These are phyloP conservation scores for Chaetomium tenue DNA, from an alignment of 495 filamentous ascomycete genomes.

Conservation along the genomic window DNA sequence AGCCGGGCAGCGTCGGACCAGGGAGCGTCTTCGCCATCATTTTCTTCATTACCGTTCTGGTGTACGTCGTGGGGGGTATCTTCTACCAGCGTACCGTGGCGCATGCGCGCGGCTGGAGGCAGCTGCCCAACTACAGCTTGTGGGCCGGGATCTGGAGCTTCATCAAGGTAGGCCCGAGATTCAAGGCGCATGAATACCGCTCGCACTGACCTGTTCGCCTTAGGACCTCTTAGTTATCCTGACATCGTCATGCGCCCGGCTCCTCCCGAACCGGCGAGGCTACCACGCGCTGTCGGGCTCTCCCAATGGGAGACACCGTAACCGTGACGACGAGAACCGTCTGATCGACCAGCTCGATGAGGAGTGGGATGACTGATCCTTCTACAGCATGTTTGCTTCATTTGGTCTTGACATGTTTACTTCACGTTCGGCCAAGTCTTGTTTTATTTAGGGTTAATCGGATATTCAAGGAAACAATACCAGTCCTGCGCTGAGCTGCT, in stretches of 20 bases:
- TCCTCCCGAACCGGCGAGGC: slow-evolving; percentile 61
- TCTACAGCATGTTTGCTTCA: neutral
- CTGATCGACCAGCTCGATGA: slow-evolving; percentile 96
- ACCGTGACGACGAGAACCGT: slow-evolving; percentile 81
- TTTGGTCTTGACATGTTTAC: neutral
- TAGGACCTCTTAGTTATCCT: slow-evolving; percentile 84
- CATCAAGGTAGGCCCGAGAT: slow-evolving; percentile 58
- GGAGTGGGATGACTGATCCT: slow-evolving; percentile 65
- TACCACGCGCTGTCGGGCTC: slow-evolving; percentile 59
- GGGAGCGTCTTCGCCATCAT: slow-evolving; percentile 92
- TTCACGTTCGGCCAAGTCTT: neutral
- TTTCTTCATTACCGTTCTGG: slow-evolving; percentile 74
- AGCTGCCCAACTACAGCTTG: slow-evolving; percentile 88
- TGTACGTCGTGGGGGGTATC: slow-evolving; percentile 88
- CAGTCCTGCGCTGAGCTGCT: too few species aligned
- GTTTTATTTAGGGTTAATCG: neutral
- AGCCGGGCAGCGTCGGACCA: slow-evolving; percentile 69
- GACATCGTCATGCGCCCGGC: slow-evolving; percentile 69
- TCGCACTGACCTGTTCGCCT: neutral
- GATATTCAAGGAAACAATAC: neutral
- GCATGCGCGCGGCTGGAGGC: slow-evolving; percentile 92
- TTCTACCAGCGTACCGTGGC: slow-evolving; percentile 94
- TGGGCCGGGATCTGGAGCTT: slow-evolving; percentile 89
- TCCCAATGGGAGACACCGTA: slow-evolving; percentile 46
- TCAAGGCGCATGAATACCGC: slow-evolving; percentile 20